These are phyloP conservation scores for Rhizoclosmatium globosum DNA, from an alignment of 192 early-diverging fungal species.

Conservation along the genomic window DNA sequence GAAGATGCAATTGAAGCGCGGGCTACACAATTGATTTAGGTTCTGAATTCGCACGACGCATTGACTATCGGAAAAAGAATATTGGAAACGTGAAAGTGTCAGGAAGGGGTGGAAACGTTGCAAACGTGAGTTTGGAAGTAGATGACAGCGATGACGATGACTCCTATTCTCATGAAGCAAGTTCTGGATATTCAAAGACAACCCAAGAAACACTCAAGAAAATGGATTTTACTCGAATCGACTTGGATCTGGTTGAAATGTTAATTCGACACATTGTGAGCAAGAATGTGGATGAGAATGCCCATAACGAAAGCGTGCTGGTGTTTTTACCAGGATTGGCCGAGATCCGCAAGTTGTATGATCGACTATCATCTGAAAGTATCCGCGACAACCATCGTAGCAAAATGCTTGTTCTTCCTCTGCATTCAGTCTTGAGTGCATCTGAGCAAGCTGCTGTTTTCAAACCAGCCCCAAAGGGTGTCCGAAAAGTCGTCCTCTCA, in stretches of 20 bases:
- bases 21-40: conserved; percentile 63
- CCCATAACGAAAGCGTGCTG: conserved; percentile 64
- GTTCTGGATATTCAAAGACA: not conserved
- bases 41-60: conserved; percentile 46
- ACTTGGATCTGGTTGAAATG: conserved; percentile 60
- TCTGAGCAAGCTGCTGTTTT: conserved; percentile 78
- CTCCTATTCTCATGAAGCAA: not conserved
- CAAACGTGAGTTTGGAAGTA: conserved; percentile 19
- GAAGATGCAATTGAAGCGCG: conserved; percentile 74
- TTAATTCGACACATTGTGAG: conserved; percentile 55
- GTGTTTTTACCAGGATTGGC: conserved; percentile 71
- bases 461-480: conserved; percentile 50
- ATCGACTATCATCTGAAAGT: conserved; percentile 52
- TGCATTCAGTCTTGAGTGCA: conserved; percentile 70
- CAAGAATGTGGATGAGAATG: not conserved
- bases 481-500: conserved; percentile 75
- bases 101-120: conserved; percentile 53
- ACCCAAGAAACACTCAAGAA: conserved; percentile 16
- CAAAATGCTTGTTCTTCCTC: conserved; percentile 51
- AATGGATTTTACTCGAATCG: conserved; percentile 62
- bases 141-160: conserved; percentile 31
- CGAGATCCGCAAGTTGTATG: conserved; percentile 71
- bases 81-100: conserved; percentile 48
- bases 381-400: conserved; percentile 43
- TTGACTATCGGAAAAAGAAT: conserved; percentile 22